Evolutionary conservation across 2,329 filamentous ascomycete species (phyloP).

Genomic region (Pseudogymnoascus sp.): DNA sequence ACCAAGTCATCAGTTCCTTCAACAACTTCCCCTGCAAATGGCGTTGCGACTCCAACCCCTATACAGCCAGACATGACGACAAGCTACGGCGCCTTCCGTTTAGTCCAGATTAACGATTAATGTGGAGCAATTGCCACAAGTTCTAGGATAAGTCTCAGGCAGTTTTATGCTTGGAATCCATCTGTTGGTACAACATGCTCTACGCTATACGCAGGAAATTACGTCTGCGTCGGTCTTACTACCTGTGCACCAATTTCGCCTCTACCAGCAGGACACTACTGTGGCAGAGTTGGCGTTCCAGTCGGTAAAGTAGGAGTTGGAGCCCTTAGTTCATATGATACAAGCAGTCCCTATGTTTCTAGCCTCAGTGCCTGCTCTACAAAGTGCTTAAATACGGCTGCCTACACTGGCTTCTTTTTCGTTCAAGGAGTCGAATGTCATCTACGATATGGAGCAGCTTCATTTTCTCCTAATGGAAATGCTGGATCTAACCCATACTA

Average conservation of each 20-base stretch:
- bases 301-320: not conserved
- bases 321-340: not conserved
- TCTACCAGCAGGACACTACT: not conserved
- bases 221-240: not conserved
- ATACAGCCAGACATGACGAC: constrained; percentile 11
- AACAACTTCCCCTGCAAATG: not conserved
- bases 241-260: not conserved
- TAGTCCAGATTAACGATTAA: not conserved
- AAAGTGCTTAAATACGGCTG: not conserved
- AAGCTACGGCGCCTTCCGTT: not conserved
- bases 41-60: constrained; percentile 11
- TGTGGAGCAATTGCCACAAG: not conserved
- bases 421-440: not conserved
- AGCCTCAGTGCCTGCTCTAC: not conserved
- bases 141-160: not conserved
- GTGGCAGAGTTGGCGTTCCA: not conserved
- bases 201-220: not conserved
- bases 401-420: not conserved
- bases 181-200: not conserved
- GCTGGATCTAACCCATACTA: not conserved
- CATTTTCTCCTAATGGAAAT: not conserved
- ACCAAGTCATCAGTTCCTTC: not conserved
- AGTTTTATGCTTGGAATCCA: constrained; percentile 8
- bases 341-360: not conserved
- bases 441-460: not conserved